Conservation (phyloP, 2,329 filamentous ascomycete genomes). For the Paecilomyces sp. region DNA sequence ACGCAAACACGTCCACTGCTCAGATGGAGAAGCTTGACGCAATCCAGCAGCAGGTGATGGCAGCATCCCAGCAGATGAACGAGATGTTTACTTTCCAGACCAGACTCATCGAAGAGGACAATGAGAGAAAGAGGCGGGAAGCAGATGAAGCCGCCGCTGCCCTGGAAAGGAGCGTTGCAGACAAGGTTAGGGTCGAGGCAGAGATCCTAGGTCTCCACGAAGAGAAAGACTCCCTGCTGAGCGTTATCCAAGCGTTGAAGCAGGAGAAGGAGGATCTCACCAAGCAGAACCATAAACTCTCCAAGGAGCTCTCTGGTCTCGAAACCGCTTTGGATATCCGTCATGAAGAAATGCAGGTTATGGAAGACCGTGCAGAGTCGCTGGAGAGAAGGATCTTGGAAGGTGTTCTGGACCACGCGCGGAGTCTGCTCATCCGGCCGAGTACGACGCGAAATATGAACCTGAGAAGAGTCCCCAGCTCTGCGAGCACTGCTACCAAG, state of each 20-base stretch:
- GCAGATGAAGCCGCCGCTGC: constrained; percentile 72
- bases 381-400: constrained; percentile 90
- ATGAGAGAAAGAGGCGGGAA: constrained; percentile 70
- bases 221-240: constrained; percentile 57
- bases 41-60: constrained; percentile 80
- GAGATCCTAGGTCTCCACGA: constrained; percentile 44
- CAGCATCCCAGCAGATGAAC: constrained; percentile 75
- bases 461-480: constrained; percentile 45
- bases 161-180: constrained; percentile 66
- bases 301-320: constrained; percentile 80
- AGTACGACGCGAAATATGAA: constrained; percentile 47
- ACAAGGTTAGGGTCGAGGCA: constrained; percentile 56
- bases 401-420: constrained; percentile 92
- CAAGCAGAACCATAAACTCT: constrained; percentile 70
- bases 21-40: constrained; percentile 79
- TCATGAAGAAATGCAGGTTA: constrained; percentile 81
- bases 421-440: constrained; percentile 71
- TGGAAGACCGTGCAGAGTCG: constrained; percentile 82
- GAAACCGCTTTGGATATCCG: constrained; percentile 85
- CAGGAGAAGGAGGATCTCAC: constrained; percentile 59
- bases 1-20: constrained; percentile 61
- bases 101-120: constrained; percentile 65
- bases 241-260: constrained; percentile 44
- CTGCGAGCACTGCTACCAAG: constrained; percentile 32
- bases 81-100: constrained; percentile 74